phyloP scores from a whole-genome alignment of 768 basidiomycete species.

The Clavaria fumosa region DNA sequence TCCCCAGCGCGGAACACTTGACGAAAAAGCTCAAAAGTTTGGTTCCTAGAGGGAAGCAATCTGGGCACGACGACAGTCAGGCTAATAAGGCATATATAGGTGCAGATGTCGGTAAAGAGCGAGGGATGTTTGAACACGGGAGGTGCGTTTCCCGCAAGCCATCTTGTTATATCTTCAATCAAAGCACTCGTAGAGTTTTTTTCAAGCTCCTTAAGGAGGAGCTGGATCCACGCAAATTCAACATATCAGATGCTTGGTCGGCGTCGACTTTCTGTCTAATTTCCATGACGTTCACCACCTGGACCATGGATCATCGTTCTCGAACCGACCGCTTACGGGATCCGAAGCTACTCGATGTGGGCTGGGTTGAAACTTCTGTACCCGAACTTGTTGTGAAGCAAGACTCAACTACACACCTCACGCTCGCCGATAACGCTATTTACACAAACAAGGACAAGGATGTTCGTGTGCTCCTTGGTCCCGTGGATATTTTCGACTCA shows the following conservation, averaged over 20 bases:
- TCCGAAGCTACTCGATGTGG: constrained; percentile 24
- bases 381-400: constrained; percentile 11
- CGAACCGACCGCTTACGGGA: constrained; percentile 16
- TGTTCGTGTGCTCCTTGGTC: constrained; percentile 4
- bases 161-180: neutral
- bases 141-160: constrained; percentile 17
- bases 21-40: constrained; percentile 23
- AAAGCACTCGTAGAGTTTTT: constrained; percentile 13
- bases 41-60: constrained; percentile 20
- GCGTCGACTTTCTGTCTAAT: constrained; percentile 17
- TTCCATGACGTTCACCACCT: constrained; percentile 24
- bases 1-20: constrained; percentile 19
- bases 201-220: constrained; percentile 18
- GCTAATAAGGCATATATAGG: constrained; percentile 24
- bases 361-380: constrained; percentile 24
- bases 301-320: constrained; percentile 20
- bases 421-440: constrained; percentile 10
- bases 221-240: constrained; percentile 17
- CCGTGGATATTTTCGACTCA: neutral
- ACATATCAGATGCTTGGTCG: constrained; percentile 20
- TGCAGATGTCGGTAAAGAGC: constrained; percentile 13
- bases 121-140: constrained; percentile 34
- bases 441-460: constrained; percentile 6
- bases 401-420: constrained; percentile 15
- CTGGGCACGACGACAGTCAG: constrained; percentile 24